phyloP scores from a whole-genome alignment of 2,329 filamentous ascomycete genomes.

The Lecanoromycetidae sp. region DNA sequence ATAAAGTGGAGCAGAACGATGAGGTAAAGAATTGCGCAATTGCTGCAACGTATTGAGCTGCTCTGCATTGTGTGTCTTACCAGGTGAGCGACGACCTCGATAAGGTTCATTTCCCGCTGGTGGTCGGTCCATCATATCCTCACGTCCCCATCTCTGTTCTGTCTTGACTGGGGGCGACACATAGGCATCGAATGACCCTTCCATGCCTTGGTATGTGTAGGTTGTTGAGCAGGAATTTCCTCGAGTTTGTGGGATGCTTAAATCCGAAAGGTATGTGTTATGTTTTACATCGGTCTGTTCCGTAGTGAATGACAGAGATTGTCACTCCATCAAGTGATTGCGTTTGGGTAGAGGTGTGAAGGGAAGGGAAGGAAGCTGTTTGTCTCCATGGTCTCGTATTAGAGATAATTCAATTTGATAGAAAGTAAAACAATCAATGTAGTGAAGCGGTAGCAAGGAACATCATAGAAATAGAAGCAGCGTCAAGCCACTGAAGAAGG shows the following conservation, averaged over 20 bases:
- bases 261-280: not conserved
- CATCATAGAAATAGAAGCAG: conserved; percentile 8
- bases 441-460: conserved; percentile 1
- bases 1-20: not conserved
- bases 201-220: conserved; percentile 25
- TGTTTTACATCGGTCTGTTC: not conserved
- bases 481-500: conserved; percentile 7
- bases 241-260: not conserved
- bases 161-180: conserved; percentile 29
- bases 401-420: conserved; percentile 15
- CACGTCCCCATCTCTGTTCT: conserved; percentile 30
- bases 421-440: conserved; percentile 8
- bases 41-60: not conserved
- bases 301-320: not conserved
- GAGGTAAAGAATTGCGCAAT: not conserved
- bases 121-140: conserved; percentile 27
- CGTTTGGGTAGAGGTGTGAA: conserved; percentile 13
- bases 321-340: conserved; percentile 17
- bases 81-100: conserved; percentile 33
- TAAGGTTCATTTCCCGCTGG: conserved; percentile 28
- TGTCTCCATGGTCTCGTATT: conserved; percentile 18
- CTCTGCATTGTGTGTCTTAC: conserved; percentile 24
- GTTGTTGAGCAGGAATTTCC: not conserved
- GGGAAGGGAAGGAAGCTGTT: conserved; percentile 15
- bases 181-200: conserved; percentile 34